Conservation (phyloP, 805 yeast genomes). For the Isabelozyma rhagii region DNA sequence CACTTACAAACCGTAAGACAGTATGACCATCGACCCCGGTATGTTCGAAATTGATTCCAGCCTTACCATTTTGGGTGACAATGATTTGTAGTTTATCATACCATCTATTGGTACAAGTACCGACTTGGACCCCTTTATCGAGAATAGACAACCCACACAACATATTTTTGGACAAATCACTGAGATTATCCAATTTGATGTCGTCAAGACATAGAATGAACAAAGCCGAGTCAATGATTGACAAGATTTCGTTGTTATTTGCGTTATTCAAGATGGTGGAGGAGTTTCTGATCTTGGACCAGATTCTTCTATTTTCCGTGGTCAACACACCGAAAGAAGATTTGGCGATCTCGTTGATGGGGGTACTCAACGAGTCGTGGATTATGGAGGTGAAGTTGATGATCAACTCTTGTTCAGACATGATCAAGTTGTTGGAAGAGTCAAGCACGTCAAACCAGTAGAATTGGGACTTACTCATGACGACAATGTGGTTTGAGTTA, state of each 20-base stretch:
- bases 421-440: conserved; percentile 61
- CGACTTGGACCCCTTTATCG: conserved; percentile 85
- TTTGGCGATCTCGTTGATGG: conserved; percentile 59
- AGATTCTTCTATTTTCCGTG: conserved; percentile 81
- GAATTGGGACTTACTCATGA: conserved; percentile 80
- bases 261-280: conserved; percentile 38
- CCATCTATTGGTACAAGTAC: conserved; percentile 94
- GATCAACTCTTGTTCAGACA: conserved; percentile 72
- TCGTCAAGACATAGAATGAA: conserved; percentile 84
- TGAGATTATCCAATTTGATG: conserved; percentile 57
- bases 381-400: conserved; percentile 73
- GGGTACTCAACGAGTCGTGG: conserved; percentile 60
- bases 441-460: conserved; percentile 95
- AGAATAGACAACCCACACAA: conserved; percentile 79
- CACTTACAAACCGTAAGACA: conserved; percentile 81
- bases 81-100: conserved; percentile 88
- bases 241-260: conserved; percentile 66
- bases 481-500: conserved; percentile 75
- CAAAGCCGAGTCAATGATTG: conserved; percentile 75
- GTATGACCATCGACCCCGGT: conserved; percentile 97
- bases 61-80: conserved; percentile 83
- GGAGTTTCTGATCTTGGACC: conserved; percentile 74
- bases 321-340: conserved; percentile 87
- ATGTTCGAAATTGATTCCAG: conserved; percentile 91
- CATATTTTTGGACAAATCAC: conserved; percentile 76